Evolutionary conservation across 768 basidiomycete species (phyloP).

Genomic region (Tulasnella sp.): DNA sequence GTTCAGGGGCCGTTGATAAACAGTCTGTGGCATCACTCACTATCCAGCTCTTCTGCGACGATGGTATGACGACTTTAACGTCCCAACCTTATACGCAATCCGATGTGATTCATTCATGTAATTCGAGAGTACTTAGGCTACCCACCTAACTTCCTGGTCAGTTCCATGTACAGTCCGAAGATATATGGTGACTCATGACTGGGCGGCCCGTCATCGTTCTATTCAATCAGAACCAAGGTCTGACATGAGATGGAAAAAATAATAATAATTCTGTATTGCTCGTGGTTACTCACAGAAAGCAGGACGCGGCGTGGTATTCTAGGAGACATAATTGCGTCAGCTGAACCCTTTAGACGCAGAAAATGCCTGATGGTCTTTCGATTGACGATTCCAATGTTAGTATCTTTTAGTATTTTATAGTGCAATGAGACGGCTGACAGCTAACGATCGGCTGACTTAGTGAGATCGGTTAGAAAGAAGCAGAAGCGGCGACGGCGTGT

Average conservation of each 20-base stretch:
- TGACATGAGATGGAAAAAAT: not conserved
- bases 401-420: no score
- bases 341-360: no score
- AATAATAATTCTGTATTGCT: no score
- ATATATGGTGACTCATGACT: constrained; percentile 61
- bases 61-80: constrained; percentile 70
- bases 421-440: no score
- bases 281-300: constrained; percentile 19
- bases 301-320: constrained; percentile 14
- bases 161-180: constrained; percentile 52
- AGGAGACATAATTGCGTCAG: no score
- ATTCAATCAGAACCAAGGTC: not conserved
- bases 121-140: not conserved
- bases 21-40: constrained; percentile 22
- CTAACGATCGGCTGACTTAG: no score
- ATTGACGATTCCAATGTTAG: no score
- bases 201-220: constrained; percentile 85
- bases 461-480: no score
- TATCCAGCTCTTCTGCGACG: constrained; percentile 80
- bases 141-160: constrained; percentile 50
- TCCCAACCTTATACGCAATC: constrained; percentile 45
- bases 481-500: no score
- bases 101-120: not conserved
- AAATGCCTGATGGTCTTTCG: no score
- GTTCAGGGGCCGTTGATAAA: not conserved